Base-by-base conservation (phyloP, 306 rosid genomes). In the Erythrophleum fordii region DNA sequence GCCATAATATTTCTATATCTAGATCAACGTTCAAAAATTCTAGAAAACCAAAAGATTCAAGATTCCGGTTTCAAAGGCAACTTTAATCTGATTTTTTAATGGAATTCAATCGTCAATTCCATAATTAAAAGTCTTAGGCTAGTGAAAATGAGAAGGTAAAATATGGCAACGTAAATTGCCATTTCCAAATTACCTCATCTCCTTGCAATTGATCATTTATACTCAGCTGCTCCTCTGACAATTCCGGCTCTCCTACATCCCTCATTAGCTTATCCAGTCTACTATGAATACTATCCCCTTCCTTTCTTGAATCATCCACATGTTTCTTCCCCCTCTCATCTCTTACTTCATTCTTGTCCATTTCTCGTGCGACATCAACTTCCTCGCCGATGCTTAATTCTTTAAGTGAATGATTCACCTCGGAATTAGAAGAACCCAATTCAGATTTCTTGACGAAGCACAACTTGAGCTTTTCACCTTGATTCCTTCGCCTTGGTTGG, bases 141-240 rank as follows among this genome's bases (percentile, higher is more conserved):
- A 65, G 23, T 25, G 65, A 58, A 60, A 5, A 14, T 13, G 10
- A 28, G 11, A 60, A 28, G 22, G 20, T 60, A 60, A 11, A 48
- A 48, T 13, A 48, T 14, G 5, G 23, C 9, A 52, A 6, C n/a
- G 59, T 52, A 52, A 65, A 35, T 37, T 66, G 14, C 28, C 28
- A 42, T 4, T 37, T 2, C 11, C 11, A 53, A 42, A 18, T 20
- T 80, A 94, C 98, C 98, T 94, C 98, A 76, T 94, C 93, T 83
- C 80, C 88, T 89, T 94, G 97, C 73, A 86, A 86, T 80, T 85
- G 97, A 75, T 90, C 93, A 80, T 92, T 92, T 79, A 73, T 85
- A 76, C 78, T 81, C 76, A 86, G 83, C 83, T 86, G 90, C 76
- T 94, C 90, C 22, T 85, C 90, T 5, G 89, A 80, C 88, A 91